Evolutionary conservation across 371 early-diverging fungal genomes (phyloP).

Genomic region (Mortierella sp.): DNA sequence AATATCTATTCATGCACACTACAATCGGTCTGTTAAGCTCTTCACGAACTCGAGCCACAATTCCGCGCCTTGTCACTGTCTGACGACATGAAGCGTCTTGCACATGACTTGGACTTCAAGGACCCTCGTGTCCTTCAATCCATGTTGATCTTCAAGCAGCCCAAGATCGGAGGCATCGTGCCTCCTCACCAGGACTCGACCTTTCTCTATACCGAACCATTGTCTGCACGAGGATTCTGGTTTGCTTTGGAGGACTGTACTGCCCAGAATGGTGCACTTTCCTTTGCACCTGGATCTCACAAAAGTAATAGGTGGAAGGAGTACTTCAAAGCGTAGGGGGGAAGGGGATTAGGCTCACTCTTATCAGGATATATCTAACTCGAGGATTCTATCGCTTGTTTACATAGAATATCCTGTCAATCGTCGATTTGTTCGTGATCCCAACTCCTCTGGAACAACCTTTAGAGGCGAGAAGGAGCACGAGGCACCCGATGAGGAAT

Average conservation of each 20-base stretch:
- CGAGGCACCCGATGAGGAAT: slow-evolving; percentile 37
- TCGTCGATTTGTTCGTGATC: slow-evolving; percentile 80
- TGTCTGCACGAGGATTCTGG: slow-evolving; percentile 92
- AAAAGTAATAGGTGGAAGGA: slow-evolving; percentile 58
- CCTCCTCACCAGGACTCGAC: slow-evolving; percentile 90
- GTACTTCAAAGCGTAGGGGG: not conserved
- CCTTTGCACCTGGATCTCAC: slow-evolving; percentile 89
- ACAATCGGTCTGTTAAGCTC: slow-evolving; percentile 45
- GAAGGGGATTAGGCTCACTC: not conserved
- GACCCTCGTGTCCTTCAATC: slow-evolving; percentile 87
- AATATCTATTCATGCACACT: not conserved
- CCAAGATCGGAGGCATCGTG: slow-evolving; percentile 81
- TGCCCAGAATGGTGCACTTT: slow-evolving; percentile 86
- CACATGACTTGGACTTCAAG: slow-evolving; percentile 70
- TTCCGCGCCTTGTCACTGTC: slow-evolving; percentile 75
- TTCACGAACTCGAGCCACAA: slow-evolving; percentile 82
- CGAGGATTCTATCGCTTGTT: not conserved
- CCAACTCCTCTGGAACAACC: slow-evolving; percentile 62
- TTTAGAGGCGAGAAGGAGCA: slow-evolving; percentile 65
- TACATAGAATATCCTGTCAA: slow-evolving; percentile 66
- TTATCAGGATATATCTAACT: not conserved
- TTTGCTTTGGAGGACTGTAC: slow-evolving; percentile 95
- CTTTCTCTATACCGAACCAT: slow-evolving; percentile 89
- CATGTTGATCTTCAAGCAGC: slow-evolving; percentile 93
- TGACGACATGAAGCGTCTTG: slow-evolving; percentile 63